Conservation (phyloP, 352 stramenopile species). For the Blastocystis sp. region DNA sequence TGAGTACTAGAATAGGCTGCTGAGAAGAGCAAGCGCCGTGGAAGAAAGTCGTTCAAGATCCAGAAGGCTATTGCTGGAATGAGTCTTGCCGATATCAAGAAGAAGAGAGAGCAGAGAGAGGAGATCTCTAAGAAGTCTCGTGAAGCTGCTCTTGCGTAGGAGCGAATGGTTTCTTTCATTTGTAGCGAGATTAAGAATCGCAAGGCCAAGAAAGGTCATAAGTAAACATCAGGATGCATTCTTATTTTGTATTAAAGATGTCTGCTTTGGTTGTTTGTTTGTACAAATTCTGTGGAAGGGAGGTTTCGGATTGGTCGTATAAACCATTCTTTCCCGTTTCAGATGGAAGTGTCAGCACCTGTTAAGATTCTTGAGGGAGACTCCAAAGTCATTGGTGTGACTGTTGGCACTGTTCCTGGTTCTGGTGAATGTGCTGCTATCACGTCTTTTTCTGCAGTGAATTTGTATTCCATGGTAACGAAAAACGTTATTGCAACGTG, state of each 20-base stretch:
- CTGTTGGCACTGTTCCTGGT: neutral
- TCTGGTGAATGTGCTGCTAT: conserved; percentile 30
- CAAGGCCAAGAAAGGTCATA: conserved; percentile 42
- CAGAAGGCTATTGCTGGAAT: conserved; percentile 40
- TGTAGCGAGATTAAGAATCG: conserved; percentile 41
- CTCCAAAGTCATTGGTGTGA: neutral
- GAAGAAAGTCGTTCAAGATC: conserved; percentile 19
- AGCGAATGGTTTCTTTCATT: neutral
- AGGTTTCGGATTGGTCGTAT: neutral
- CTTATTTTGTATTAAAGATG: conserved; percentile 48
- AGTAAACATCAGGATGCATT: conserved; percentile 53
- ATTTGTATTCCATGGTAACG: neutral
- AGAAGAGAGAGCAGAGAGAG: neutral
- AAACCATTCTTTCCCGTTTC: neutral
- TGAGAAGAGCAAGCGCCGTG: conserved; percentile 60
- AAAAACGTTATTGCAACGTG: conserved; percentile 20
- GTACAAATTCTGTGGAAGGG: neutral
- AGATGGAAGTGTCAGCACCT: conserved; percentile 40
- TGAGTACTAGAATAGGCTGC: neutral
- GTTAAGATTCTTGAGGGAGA: conserved; percentile 24
- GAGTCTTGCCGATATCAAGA: conserved; percentile 33
- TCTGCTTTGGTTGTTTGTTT: conserved; percentile 55
- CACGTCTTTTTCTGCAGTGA: neutral
- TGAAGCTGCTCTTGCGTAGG: neutral
- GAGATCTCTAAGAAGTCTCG: conserved; percentile 55